Percentiles rank a stretch among this genome's conserved stretches.
Conservation (phyloP, 108 stramenopile species). For the Pseudonitzschia delicatissima region DNA sequence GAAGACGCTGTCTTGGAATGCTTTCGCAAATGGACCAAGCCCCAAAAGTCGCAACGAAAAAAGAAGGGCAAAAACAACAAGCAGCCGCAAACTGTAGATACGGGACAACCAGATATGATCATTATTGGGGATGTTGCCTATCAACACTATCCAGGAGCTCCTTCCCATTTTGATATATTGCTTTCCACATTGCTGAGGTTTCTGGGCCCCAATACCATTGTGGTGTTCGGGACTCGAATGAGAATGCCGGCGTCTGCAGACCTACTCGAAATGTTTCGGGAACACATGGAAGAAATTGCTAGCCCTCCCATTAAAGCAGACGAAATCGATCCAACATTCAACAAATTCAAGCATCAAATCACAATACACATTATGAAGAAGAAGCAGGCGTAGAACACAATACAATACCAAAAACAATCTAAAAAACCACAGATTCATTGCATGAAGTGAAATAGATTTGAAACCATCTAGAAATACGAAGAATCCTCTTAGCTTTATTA, state of each 20-base stretch:
- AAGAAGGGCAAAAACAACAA: constrained; percentile 12
- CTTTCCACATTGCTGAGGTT: constrained; percentile 43
- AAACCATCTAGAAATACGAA: not conserved
- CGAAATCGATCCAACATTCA: constrained; percentile 48
- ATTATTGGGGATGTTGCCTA: constrained; percentile 61
- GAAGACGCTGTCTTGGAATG: constrained; percentile 24
- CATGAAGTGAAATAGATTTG: not conserved
- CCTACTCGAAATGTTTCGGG: constrained; percentile 38
- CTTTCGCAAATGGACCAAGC: constrained; percentile 8
- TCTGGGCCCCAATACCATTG: constrained; percentile 29
- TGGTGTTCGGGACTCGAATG: constrained; percentile 7
- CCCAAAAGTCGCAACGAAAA: not conserved
- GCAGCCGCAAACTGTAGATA: not conserved
- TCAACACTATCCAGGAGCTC: constrained; percentile 54
- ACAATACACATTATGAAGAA: constrained; percentile 45
- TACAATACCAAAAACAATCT: too few species aligned
- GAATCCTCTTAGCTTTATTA: too few species aligned
- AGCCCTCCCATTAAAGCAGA: constrained; percentile 42
- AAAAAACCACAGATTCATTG: not conserved
- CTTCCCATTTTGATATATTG: constrained; percentile 55
- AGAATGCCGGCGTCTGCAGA: constrained; percentile 52
- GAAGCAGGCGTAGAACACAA: not conserved
- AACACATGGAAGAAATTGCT: constrained; percentile 48
- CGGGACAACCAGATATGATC: constrained; percentile 35
- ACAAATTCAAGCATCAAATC: constrained; percentile 49